phyloP scores from a whole-genome alignment of 768 basidiomycete species.

The Mycena galericulata region DNA sequence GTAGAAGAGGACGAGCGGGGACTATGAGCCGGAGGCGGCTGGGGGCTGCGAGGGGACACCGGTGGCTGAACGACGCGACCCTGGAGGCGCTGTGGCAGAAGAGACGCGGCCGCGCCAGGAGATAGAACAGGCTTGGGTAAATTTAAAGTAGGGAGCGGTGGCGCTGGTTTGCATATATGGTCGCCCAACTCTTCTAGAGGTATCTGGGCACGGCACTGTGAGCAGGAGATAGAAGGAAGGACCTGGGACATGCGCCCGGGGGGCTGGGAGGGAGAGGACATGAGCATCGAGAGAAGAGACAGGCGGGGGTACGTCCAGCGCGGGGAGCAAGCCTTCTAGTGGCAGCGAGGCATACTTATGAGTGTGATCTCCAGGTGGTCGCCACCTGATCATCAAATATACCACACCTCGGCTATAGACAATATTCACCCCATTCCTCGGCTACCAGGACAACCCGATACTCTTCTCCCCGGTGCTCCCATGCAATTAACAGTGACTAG shows the following conservation, averaged over 20 bases:
- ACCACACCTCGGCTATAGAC: too few species aligned
- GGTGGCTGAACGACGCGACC: constrained; percentile 51
- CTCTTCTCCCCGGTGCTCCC: not conserved
- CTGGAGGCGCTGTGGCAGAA: constrained; percentile 65
- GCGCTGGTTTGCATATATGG: constrained; percentile 73
- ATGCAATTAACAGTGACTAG: not conserved
- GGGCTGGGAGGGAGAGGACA: constrained; percentile 41
- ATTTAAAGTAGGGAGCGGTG: constrained; percentile 57
- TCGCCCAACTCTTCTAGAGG: constrained; percentile 80
- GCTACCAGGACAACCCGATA: too few species aligned
- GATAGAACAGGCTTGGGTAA: constrained; percentile 54
- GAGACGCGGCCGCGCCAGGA: constrained; percentile 54
- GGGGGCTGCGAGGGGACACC: constrained; percentile 28
- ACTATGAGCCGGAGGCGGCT: constrained; percentile 21
- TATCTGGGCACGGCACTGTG: constrained; percentile 77
- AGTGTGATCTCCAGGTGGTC: too few species aligned
- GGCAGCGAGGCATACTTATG: too few species aligned
- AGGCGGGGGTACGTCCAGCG: constrained; percentile 48
- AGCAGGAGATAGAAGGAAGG: constrained; percentile 88
- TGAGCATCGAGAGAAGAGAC: constrained; percentile 40
- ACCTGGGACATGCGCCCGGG: constrained; percentile 73
- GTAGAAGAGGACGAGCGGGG: constrained; percentile 8
- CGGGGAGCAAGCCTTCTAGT: constrained; percentile 22
- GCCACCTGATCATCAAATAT: not conserved
- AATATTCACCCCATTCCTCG: too few species aligned